A percentile compares a stretch with the other conserved stretches of the same genome.
phyloP scores from a whole-genome alignment of 805 yeast genomes.

The Lipomyces oligophaga region DNA sequence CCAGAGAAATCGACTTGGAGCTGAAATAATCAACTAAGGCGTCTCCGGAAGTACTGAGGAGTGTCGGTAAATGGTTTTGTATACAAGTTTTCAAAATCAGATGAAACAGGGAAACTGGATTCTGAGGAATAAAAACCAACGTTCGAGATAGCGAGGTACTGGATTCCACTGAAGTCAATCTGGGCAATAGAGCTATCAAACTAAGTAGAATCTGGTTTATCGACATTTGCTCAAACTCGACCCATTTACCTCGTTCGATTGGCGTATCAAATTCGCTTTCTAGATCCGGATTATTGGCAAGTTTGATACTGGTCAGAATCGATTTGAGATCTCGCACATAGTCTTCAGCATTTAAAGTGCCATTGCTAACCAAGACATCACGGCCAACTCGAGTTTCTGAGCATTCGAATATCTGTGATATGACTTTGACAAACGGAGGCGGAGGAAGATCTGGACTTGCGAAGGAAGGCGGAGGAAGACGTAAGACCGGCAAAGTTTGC shows the following conservation, averaged over 20 bases:
- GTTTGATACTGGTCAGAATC: constrained; percentile 1
- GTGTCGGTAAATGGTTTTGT: background rate
- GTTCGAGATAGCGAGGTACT: background rate
- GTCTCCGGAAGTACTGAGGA: background rate
- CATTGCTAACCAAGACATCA: constrained; percentile 2
- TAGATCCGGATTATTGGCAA: background rate
- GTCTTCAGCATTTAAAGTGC: constrained; percentile 1
- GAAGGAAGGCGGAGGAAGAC: too few relatives aligned
- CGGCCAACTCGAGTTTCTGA: constrained; percentile 5
- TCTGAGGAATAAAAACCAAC: constrained; percentile 6
- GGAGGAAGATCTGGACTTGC: constrained; percentile 2
- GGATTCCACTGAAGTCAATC: constrained; percentile 2
- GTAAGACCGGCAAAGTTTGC: constrained; percentile 6
- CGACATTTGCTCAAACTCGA: constrained; percentile 4
- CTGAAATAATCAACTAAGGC: too few relatives aligned
- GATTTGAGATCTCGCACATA: constrained; percentile 8
- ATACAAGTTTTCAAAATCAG: constrained; percentile 1
- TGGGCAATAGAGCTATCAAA: background rate
- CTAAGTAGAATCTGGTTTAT: constrained; percentile 9
- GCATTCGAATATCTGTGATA: constrained; percentile 1
- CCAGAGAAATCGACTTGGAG: constrained; percentile 3
- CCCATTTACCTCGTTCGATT: constrained; percentile 5
- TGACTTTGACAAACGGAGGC: constrained; percentile 1
- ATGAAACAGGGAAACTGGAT: constrained; percentile 1
- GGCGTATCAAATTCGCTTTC: constrained; percentile 3